Evolutionary conservation across 331 rosid species (phyloP), one percentile per base, ranked within the genome.

Genomic region (Cydonia oblonga): DNA sequence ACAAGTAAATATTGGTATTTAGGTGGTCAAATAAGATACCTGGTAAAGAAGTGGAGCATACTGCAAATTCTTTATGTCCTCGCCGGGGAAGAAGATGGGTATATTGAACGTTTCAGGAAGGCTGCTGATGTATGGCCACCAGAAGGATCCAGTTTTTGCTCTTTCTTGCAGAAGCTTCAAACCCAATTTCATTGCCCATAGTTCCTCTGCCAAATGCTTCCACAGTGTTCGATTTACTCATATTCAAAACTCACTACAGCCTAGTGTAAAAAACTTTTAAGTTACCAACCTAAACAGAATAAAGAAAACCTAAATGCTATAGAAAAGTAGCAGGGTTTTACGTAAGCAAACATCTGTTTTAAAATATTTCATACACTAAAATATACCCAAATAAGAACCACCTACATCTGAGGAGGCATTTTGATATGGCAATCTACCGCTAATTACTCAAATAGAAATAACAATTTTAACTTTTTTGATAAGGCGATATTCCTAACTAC

Each of bases 121-220:
- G 81, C 91, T 91, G 87, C 90, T 79, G 77, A 93, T 83, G 74
- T 93, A 91, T 20, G 96, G 92, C 96, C 96, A 91, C 98, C 98
- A 93, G 71, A 87, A 93, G 22, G 97, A 93, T 79, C 91, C 98
- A 80, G 84, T 84, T 80, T 82, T 91, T 0, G 96, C 97, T 82
- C 98, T 81, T 72, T 93, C 97, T 80, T 86, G 93, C 30, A 93
- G 92, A 77, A 93, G 96, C 90, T 87, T 91, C 88, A 93, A 75
- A 84, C 97, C 98, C 87, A 93, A 79, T 75, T 88, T 93, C 92
- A 93, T 89, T 61, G 96, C 87, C 98, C 98, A 93, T 33, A 93
- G 91, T 87, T 93, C 98, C 87, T 85, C 98, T 89, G 97, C 85
- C 92, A 93, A 89, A 91, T 74, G 92, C 95, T 89, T 87, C 92